phyloP scores from a whole-genome alignment of 2,329 filamentous ascomycete species.

The Coniella vitis region DNA sequence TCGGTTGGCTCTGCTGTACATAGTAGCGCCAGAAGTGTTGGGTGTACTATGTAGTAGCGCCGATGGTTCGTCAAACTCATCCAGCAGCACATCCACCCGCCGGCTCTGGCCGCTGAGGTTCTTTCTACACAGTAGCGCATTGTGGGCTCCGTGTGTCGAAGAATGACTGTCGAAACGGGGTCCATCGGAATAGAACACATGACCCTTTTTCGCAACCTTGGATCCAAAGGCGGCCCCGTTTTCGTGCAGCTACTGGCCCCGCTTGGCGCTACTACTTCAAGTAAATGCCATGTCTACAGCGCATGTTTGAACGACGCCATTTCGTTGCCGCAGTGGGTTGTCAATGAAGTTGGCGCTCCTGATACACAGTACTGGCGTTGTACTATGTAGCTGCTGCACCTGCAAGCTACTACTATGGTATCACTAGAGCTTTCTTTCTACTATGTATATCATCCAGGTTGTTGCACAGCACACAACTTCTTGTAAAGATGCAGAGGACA shows the following conservation, averaged over 20 bases:
- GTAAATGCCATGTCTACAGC: background rate
- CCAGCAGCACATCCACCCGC: too few species aligned
- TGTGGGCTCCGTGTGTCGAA: slow-evolving; percentile 10
- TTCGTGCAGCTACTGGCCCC: slow-evolving; percentile 1
- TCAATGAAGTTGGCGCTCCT: background rate
- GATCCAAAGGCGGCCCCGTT: background rate
- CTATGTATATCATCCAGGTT: too few species aligned
- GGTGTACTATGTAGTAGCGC: too few species aligned
- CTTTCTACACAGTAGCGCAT: slow-evolving; percentile 16
- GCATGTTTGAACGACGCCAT: too few species aligned
- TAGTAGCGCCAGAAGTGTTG: too few species aligned
- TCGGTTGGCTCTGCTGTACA: slow-evolving; percentile 2
- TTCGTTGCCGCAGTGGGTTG: background rate
- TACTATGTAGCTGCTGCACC: too few species aligned
- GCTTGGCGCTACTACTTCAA: background rate
- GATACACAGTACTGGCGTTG: too few species aligned
- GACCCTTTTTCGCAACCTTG: slow-evolving; percentile 3
- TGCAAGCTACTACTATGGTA: too few species aligned
- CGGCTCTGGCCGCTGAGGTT: slow-evolving; percentile 10
- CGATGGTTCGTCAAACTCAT: too few species aligned
- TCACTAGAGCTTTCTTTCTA: too few species aligned
- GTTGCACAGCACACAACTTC: too few species aligned
- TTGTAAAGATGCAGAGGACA: too few species aligned
- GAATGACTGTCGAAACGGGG: slow-evolving; percentile 1
- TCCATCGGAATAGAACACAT: slow-evolving; percentile 2